These are phyloP conservation scores for Ophiostoma ulmi DNA, from an alignment of 2,329 filamentous ascomycete genomes.

Conservation along the genomic window DNA sequence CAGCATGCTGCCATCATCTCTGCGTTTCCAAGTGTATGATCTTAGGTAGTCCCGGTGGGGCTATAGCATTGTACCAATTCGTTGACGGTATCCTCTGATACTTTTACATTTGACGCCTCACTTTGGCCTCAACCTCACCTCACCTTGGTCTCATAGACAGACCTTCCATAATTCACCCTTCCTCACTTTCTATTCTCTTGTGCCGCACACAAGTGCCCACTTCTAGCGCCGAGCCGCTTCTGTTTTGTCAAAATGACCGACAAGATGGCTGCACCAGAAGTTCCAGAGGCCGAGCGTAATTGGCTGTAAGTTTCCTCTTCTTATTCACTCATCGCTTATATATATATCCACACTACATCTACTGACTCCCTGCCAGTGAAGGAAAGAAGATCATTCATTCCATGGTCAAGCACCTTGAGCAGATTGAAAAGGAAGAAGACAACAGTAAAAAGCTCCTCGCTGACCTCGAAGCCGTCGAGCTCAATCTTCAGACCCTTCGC, in stretches of 20 bases:
- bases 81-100: not conserved
- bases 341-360: not conserved
- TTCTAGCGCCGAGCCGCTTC: constrained; percentile 8
- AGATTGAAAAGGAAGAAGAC: constrained; percentile 28
- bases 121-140: constrained; percentile 11
- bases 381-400: constrained; percentile 27
- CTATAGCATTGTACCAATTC: constrained; percentile 12
- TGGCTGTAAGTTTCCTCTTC: constrained; percentile 24
- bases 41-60: constrained; percentile 24
- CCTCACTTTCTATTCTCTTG: not conserved
- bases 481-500: constrained; percentile 47
- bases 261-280: constrained; percentile 15
- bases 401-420: constrained; percentile 27
- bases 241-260: not conserved
- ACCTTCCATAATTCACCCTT: constrained; percentile 1
- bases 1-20: constrained; percentile 20
- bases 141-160: constrained; percentile 18
- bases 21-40: constrained; percentile 26
- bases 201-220: not conserved
- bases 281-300: constrained; percentile 25
- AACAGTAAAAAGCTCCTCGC: constrained; percentile 27
- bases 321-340: not conserved
- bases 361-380: constrained; percentile 24
- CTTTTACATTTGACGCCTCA: not conserved
- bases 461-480: constrained; percentile 27